Evolutionary conservation across 2,329 filamentous ascomycete genomes (phyloP), one percentile per base, ranked within the genome.

Genomic region (Aspergillus neotritici): DNA sequence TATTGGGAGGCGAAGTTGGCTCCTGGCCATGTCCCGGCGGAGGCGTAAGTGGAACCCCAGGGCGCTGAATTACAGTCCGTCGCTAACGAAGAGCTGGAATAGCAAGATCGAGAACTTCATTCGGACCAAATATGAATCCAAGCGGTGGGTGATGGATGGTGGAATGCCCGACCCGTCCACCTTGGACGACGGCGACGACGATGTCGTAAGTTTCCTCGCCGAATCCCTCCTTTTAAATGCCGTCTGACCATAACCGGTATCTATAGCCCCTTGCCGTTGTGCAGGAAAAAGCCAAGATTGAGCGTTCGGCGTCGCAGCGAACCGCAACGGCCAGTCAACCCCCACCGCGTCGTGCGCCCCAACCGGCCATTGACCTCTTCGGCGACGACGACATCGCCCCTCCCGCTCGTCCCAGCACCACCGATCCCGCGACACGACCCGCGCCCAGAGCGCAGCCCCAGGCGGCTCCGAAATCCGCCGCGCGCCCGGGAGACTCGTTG

Each of bases 51-150:
- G 46, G 37, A 47, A 32, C 38, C 33, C 12, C 25, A 33, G 10
- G 15, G 40, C 11, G 13, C 25, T 14, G 12, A 10, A 2, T n/a
- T 28, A 17, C 15, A 37, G 25, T 30, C 5, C 12, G 36, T 41
- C 47, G 31, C 52, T 58, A 29, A 57, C 34, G 11, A 2, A 12
- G 14, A 17, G 2, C 7, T 39, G 43, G 15, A 29, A 41, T 47
- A 79, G 76, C 54, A 98, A 98, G 77, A 97, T 98, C 57, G 93
- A 98, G 77, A 98, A 97, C 75, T 98, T 98, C 63, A 97, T 98
- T 59, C 83, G 93, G 54, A 98, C 94, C 44, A 98, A 98, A 70
- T 98, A 98, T 68, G 93, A 98, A 67, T 86, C 93, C 41, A 97
- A 95, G 79, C 79, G 94, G 71, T 98, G 93, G 93, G 86, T 89